Evolutionary conservation across 2,329 filamentous ascomycete genomes (phyloP).

Genomic region (Metarhizium guizhouense): DNA sequence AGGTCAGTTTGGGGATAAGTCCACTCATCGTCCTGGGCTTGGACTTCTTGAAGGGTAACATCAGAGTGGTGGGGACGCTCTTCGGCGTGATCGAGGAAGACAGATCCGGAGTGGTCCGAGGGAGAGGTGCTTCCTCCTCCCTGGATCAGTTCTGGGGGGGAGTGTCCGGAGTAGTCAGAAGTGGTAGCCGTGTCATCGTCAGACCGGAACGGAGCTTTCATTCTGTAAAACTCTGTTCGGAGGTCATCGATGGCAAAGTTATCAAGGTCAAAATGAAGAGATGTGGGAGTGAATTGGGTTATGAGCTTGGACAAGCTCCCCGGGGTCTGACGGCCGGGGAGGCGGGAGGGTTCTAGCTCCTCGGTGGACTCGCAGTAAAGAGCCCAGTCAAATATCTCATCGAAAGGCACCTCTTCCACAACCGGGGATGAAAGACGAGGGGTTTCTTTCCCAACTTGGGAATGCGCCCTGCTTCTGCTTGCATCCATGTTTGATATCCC

Average conservation of each 20-base stretch:
- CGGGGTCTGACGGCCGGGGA: conserved; percentile 18
- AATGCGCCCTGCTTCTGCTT: conserved; percentile 22
- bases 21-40: conserved; percentile 31
- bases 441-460: conserved; percentile 26
- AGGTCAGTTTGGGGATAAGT: conserved; percentile 27
- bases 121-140: conserved; percentile 30
- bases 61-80: conserved; percentile 20
- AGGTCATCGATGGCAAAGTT: conserved; percentile 21
- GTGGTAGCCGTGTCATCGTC: conserved; percentile 22
- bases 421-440: conserved; percentile 24
- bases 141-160: conserved; percentile 27
- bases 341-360: conserved; percentile 20
- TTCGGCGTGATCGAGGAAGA: conserved; percentile 21
- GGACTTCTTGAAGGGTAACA: conserved; percentile 24
- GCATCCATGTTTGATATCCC: conserved; percentile 28
- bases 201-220: conserved; percentile 24
- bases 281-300: conserved; percentile 22
- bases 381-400: conserved; percentile 28
- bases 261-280: conserved; percentile 19
- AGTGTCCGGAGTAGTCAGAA: conserved; percentile 28
- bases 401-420: conserved; percentile 25
- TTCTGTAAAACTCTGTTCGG: conserved; percentile 22
- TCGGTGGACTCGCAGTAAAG: conserved; percentile 24
- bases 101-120: conserved; percentile 29
- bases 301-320: conserved; percentile 24